Evolutionary conservation across 352 stramenopile species (phyloP), one percentile per base, ranked within the genome.

Genomic region (Phytopythium ostracodes): DNA sequence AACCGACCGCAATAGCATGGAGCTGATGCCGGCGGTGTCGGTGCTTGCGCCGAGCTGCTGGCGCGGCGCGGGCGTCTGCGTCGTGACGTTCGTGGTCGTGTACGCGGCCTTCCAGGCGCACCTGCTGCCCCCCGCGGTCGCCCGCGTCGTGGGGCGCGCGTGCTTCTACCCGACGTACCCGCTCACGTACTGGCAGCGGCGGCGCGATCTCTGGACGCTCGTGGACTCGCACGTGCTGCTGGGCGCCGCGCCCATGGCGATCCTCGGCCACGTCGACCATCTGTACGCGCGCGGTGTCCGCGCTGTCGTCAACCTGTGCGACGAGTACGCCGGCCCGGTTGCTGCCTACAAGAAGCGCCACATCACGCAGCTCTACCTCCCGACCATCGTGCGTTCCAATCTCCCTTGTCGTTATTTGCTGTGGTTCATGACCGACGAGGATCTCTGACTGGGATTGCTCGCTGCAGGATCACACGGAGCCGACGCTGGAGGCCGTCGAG

Each of bases 271-370:
- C 75, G 88, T 96, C 29, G 67, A 96, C 36, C 73, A 70, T 53
- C 71, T 98, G 4, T 65, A 91, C 52, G 76, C 88, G 35, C 75
- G 82, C 59, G 76, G 90, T 15, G 83, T 98, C 15, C 83, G 88
- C 25, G 94, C 89, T 22, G 92, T 98, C 15, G 79, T 98, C 38
- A 99, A 99, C 61, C 79, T 99, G 62, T 99, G 95, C 67, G 94
- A 98, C 64, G 96, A 99, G 74, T 99, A 98, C 67, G 49, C 61
- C 3, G 96, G 96, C 0, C 96, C 96, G 4, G 59, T 89, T 22
- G 65, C 70, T 24, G 78, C 93, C 55, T 99, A 99, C 77, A 71
- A 80, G 56, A 79, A 87, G 59, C 67, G 92, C 11, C 83, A 92
- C 53, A 97, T 98, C n/a, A 68, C 86, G 46, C 84, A 98, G 52